Conservation (phyloP, 495 filamentous ascomycete species). For the Penicillium paxilli region DNA sequence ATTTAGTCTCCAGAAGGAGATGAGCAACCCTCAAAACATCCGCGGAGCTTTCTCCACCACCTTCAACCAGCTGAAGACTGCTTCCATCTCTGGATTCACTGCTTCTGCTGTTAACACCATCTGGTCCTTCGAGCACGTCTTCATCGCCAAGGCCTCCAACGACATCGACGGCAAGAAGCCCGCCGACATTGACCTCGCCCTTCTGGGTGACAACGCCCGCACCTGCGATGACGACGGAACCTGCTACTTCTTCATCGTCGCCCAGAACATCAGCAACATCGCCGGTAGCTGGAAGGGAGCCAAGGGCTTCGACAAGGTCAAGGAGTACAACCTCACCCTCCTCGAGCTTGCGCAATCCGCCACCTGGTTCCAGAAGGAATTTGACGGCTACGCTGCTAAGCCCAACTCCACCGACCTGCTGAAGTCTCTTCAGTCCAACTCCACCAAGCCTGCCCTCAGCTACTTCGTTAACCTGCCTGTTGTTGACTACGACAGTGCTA, state of each 20-base stretch:
- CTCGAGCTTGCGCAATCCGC: background rate
- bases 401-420: background rate
- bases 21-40: background rate
- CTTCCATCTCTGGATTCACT: background rate
- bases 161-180: background rate
- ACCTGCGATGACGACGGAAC: constrained; percentile 1
- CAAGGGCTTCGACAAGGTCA: background rate
- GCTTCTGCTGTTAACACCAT: background rate
- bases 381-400: background rate
- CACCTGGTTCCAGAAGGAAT: background rate
- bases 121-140: background rate
- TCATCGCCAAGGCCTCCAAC: background rate
- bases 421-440: background rate
- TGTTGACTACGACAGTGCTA: background rate
- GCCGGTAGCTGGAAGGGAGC: background rate
- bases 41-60: background rate
- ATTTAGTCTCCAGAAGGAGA: background rate
- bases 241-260: constrained; percentile 2
- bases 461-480: constrained; percentile 2
- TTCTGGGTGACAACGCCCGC: background rate
- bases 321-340: background rate
- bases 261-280: background rate
- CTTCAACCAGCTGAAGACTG: background rate
- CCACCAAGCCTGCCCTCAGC: background rate
- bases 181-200: background rate